phyloP scores from a whole-genome alignment of 768 basidiomycete genomes.

The Infundibulicybe gibba region DNA sequence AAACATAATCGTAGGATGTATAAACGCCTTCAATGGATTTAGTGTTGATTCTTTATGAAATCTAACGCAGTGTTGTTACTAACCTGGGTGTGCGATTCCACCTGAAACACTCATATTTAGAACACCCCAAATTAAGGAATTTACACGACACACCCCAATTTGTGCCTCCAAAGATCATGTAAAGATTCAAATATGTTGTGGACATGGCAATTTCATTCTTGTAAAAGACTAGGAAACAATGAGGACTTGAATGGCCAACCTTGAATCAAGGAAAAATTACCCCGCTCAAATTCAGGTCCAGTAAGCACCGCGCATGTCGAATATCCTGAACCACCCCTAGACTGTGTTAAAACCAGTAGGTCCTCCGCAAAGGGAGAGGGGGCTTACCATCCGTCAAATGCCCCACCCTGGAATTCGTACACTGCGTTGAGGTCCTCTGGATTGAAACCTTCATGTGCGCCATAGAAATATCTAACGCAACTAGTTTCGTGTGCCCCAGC shows the following conservation, averaged over 20 bases:
- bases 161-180: conserved; percentile 51
- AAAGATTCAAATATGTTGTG: conserved; percentile 43
- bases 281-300: conserved; percentile 43
- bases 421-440: conserved; percentile 36
- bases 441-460: conserved; percentile 29
- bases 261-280: conserved; percentile 11
- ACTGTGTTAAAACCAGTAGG: neutral
- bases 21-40: conserved; percentile 28
- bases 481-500: neutral
- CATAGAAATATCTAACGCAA: conserved; percentile 31
- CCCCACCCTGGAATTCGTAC: conserved; percentile 47
- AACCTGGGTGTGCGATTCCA: conserved; percentile 33
- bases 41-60: neutral
- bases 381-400: conserved; percentile 43
- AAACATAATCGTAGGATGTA: conserved; percentile 41
- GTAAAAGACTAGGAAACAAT: conserved; percentile 35
- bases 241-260: neutral
- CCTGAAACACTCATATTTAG: conserved; percentile 8
- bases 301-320: conserved; percentile 26
- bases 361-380: neutral
- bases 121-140: neutral
- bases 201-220: conserved; percentile 44
- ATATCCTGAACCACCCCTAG: conserved; percentile 38
- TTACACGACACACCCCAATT: conserved; percentile 36
- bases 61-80: neutral